Conservation (phyloP, 73 alveolate species). For the Stentor coeruleus region DNA sequence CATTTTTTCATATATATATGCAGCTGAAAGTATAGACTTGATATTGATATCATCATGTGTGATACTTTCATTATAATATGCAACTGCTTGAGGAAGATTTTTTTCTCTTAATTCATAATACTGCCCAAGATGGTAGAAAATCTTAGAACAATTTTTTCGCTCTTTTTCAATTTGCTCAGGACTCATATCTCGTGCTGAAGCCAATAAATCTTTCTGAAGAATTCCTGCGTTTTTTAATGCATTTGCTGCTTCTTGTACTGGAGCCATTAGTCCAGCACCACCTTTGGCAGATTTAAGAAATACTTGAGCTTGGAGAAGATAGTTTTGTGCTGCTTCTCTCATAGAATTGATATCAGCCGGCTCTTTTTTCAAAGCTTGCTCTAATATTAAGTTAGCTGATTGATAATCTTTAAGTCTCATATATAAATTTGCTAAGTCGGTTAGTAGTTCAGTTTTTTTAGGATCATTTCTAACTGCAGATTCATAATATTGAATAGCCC, state of each 20-base stretch:
- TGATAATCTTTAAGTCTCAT: slow-evolving; percentile 65
- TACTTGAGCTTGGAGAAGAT: slow-evolving; percentile 2
- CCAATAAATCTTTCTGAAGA: slow-evolving; percentile 31
- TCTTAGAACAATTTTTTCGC: slow-evolving; percentile 34
- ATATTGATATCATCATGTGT: slow-evolving; percentile 42
- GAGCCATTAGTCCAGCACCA: not conserved
- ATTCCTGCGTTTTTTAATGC: slow-evolving; percentile 34
- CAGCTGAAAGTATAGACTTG: slow-evolving; percentile 63
- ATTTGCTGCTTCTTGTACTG: slow-evolving; percentile 29
- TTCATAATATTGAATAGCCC: slow-evolving; percentile 90
- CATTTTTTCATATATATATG: slow-evolving; percentile 50
- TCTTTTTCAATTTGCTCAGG: slow-evolving; percentile 47
- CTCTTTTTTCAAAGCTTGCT: slow-evolving; percentile 49
- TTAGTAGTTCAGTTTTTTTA: slow-evolving; percentile 58
- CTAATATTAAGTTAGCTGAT: slow-evolving; percentile 67
- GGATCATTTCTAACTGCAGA: slow-evolving; percentile 64
- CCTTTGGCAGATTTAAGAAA: not conserved
- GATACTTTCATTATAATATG: slow-evolving; percentile 32
- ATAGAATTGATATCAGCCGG: not conserved
- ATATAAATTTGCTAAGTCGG: slow-evolving; percentile 74
- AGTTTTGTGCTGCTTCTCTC: slow-evolving; percentile 15
- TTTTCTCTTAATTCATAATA: slow-evolving; percentile 38
- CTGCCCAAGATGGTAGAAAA: slow-evolving; percentile 38
- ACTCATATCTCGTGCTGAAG: slow-evolving; percentile 42
- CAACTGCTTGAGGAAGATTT: slow-evolving; percentile 39